Evolutionary conservation across 2,329 filamentous ascomycete genomes (phyloP).

Genomic region (Neofusicoccum cordaticola): DNA sequence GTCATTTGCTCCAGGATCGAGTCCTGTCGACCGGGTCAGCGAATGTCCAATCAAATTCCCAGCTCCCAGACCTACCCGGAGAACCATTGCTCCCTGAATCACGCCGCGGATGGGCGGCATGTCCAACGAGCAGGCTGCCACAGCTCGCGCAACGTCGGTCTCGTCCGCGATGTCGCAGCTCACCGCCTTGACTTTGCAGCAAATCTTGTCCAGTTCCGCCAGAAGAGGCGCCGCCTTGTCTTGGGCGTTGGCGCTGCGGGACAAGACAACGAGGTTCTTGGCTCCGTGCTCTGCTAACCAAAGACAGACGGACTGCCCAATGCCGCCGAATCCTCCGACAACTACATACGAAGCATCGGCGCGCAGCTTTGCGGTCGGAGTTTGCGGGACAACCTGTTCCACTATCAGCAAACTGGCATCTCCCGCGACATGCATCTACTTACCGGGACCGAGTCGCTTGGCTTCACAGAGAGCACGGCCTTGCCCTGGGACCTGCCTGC

Average conservation of each 20-base stretch:
- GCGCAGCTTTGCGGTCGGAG: neutral
- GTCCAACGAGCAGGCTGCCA: neutral
- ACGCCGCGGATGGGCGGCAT: constrained; percentile 24
- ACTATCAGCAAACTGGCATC: neutral
- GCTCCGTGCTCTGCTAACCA: constrained; percentile 28
- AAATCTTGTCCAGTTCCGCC: neutral
- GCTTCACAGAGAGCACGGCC: constrained; percentile 20
- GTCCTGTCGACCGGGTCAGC: neutral
- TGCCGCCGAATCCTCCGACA: constrained; percentile 28
- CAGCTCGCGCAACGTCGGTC: neutral
- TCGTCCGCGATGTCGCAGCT: constrained; percentile 11
- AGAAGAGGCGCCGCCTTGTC: neutral
- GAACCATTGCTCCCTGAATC: constrained; percentile 29
- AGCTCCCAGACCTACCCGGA: constrained; percentile 18
- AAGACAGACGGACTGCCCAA: constrained; percentile 25
- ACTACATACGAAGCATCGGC: constrained; percentile 28
- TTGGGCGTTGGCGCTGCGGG: neutral
- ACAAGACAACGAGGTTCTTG: constrained; percentile 25
- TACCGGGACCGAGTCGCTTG: constrained; percentile 23
- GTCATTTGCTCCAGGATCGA: constrained; percentile 17
- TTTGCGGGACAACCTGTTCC: neutral
- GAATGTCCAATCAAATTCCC: too few relatives aligned
- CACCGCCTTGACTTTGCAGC: neutral
- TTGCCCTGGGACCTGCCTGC: constrained; percentile 19
- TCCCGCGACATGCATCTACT: too few relatives aligned